These are phyloP conservation scores for Grosmannia penicillata DNA, from an alignment of 2,329 filamentous ascomycete genomes.

Conservation along the genomic window DNA sequence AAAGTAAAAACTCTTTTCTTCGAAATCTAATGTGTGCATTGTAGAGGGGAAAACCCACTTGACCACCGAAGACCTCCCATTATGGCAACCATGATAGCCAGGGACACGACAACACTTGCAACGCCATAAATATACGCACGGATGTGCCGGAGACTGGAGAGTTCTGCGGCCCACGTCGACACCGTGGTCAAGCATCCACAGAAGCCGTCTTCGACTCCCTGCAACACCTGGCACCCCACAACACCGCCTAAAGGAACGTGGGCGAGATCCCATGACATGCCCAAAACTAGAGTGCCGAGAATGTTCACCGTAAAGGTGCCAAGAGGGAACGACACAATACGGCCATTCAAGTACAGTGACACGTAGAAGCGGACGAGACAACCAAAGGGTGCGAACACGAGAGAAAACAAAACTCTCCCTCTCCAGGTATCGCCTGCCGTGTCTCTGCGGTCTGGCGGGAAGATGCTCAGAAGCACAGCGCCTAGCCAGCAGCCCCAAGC, in stretches of 20 bases:
- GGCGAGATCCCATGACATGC: constrained; percentile 65
- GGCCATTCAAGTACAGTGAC: constrained; percentile 55
- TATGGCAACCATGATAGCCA: constrained; percentile 48
- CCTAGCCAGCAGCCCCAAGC: constrained; percentile 66
- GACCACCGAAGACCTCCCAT: constrained; percentile 68
- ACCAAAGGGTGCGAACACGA: constrained; percentile 72
- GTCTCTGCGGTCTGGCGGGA: constrained; percentile 45
- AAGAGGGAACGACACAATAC: constrained; percentile 55
- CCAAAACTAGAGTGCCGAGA: constrained; percentile 58
- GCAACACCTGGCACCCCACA: constrained; percentile 46
- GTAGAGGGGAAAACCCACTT: constrained; percentile 31
- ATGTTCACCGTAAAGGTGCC: constrained; percentile 80
- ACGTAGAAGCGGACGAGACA: constrained; percentile 62
- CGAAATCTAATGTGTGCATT: constrained; percentile 20
- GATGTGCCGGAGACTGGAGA: constrained; percentile 31
- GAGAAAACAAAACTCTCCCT: constrained; percentile 55
- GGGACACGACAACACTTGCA: constrained; percentile 41
- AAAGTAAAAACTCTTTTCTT: background rate
- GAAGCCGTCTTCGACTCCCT: constrained; percentile 52
- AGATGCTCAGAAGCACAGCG: constrained; percentile 54
- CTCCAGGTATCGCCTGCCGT: constrained; percentile 50
- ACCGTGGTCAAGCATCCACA: constrained; percentile 54
- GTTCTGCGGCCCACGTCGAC: constrained; percentile 50
- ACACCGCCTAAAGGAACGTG: constrained; percentile 42
- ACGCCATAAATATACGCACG: constrained; percentile 54